Base-by-base conservation (phyloP, 2,329 filamentous ascomycete genomes). In the Claviceps sp. region DNA sequence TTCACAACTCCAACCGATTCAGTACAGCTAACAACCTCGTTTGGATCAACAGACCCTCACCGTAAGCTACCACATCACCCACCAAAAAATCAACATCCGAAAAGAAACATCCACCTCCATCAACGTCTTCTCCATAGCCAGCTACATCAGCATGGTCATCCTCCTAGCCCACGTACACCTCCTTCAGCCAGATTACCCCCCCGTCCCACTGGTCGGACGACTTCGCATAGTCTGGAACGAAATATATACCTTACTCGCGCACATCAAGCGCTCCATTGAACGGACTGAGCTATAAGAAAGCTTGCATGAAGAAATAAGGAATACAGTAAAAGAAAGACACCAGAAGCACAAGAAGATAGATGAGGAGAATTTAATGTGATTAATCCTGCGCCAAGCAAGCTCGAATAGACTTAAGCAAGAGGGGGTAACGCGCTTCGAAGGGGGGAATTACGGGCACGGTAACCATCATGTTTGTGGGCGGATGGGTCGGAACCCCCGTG, bases 71-170 rank as follows among this genome's bases (percentile, higher is more conserved):
- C 85, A 89, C 64, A 73, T 85, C 55, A 87, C 84, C 14, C 84
- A 89, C 66, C 82, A 85, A 59, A 85, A 85, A 62, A 85, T 88
- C 63, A 87, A 82, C 61, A 89, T 89, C 60, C 81, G 83, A 61
- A 87, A 86, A 62, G 85, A 88, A 69, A 89, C 85, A 1, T 81
- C 82, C 47, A 84, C 84, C 9, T 86, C 84, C n/a, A 77, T 89
- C 56, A 81, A 82, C 58, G 82, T 88, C 57, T 86, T 89, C 63
- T 87, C 83, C 50, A 79, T 86, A 56, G 82, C 84, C 40, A 86
- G 82, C 67, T 88, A 86, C 68, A 76, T 87, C 60, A 87, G 79
- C 68, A 86, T 89, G 81, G 76, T 81, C 50, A 77, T 78, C 11
- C 68, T 89, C 49, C 72, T 89, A 20, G 67, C 80, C 9, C 82